Percentiles rank a stretch among this genome's conserved stretches.
These are phyloP conservation scores for Yamadazyma conglobata DNA, from an alignment of 1,139 yeast species.

Conservation along the genomic window DNA sequence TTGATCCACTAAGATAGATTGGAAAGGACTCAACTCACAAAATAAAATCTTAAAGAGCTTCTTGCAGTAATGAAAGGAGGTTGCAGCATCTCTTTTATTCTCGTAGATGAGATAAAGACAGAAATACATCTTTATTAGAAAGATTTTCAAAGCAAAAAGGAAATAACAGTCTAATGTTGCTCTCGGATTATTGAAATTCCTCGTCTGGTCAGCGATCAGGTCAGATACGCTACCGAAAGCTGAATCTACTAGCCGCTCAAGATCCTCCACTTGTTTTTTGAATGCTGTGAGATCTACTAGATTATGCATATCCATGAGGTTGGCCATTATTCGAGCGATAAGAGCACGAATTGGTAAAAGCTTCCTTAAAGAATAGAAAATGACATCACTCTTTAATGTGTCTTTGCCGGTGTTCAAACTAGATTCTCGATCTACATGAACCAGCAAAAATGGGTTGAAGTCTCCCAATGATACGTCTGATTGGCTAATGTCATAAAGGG, in stretches of 20 bases:
- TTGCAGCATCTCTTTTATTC: conserved; percentile 15
- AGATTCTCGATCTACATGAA: no score
- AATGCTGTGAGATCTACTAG: conserved; percentile 2
- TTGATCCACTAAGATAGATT: conserved; percentile 6
- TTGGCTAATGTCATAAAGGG: conserved; percentile 2
- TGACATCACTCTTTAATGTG: conserved; percentile 1
- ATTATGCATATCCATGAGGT: background rate
- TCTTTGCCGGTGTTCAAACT: conserved; percentile 1
- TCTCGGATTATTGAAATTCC: background rate
- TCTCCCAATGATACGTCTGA: conserved; percentile 13
- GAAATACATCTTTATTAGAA: conserved; percentile 21
- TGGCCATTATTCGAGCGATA: conserved; percentile 1
- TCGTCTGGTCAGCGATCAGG: background rate
- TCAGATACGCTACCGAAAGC: background rate
- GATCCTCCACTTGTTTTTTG: background rate
- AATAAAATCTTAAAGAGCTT: conserved; percentile 18
- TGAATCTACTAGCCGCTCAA: background rate
- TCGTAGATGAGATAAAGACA: conserved; percentile 26
- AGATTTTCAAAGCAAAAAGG: conserved; percentile 15
- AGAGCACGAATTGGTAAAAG: conserved; percentile 4
- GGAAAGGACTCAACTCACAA: conserved; percentile 19
- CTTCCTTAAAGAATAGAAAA: conserved; percentile 2
- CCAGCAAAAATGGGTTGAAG: conserved; percentile 8
- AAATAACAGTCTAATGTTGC: conserved; percentile 1
- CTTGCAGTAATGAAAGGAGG: conserved; percentile 24